These are phyloP conservation scores for Globisporangium iwayamae DNA, from an alignment of 352 stramenopile species.

Conservation along the genomic window DNA sequence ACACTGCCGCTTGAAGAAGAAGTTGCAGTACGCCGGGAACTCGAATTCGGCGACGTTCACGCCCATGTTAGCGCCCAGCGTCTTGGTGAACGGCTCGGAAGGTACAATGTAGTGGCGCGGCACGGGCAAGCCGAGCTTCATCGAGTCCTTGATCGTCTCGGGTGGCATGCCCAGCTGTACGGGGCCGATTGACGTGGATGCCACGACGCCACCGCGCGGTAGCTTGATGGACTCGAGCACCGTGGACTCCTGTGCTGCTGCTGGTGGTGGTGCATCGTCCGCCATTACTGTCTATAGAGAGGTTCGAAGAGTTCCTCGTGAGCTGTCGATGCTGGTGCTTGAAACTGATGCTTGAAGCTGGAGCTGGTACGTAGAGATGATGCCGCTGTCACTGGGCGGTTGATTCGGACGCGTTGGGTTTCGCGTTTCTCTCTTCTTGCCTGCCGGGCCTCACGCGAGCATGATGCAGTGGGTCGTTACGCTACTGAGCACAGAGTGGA, in stretches of 20 bases:
- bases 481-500: not conserved
- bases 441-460: not conserved
- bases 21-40: slow-evolving; percentile 97
- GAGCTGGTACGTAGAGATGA: not conserved
- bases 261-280: slow-evolving; percentile 7
- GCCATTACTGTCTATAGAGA: slow-evolving; percentile 8
- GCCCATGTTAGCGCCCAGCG: slow-evolving; percentile 91
- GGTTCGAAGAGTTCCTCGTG: not conserved
- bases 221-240: slow-evolving; percentile 67
- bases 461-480: slow-evolving; percentile 2
- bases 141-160: slow-evolving; percentile 97
- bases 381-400: not conserved
- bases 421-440: slow-evolving; percentile 2
- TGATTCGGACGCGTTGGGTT: not conserved
- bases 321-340: not conserved
- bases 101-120: slow-evolving; percentile 95
- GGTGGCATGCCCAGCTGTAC: slow-evolving; percentile 93
- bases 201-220: slow-evolving; percentile 69
- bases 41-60: slow-evolving; percentile 97
- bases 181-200: slow-evolving; percentile 72
- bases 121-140: slow-evolving; percentile 91
- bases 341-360: not conserved
- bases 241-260: slow-evolving; percentile 14
- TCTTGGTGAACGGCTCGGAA: slow-evolving; percentile 92
- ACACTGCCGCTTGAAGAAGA: slow-evolving; percentile 91